Conservation (phyloP, 768 basidiomycete genomes). For the Russula griseocarnosa region DNA sequence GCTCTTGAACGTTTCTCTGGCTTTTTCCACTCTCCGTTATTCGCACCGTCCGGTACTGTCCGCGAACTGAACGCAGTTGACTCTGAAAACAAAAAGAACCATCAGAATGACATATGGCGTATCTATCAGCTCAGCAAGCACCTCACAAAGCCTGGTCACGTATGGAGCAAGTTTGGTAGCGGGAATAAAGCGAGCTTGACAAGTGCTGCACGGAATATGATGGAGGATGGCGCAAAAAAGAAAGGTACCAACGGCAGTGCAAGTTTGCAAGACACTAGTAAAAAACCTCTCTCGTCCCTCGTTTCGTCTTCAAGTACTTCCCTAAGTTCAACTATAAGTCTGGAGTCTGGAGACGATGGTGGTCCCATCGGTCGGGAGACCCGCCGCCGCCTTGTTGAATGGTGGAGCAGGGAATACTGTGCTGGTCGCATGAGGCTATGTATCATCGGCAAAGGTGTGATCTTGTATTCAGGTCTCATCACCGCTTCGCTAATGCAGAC, state of each 20-base stretch:
- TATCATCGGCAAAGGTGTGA: conserved; percentile 70
- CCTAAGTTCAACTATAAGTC: conserved; percentile 45
- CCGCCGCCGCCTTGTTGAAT: conserved; percentile 72
- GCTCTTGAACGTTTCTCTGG: conserved; percentile 74
- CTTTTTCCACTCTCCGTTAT: conserved; percentile 94
- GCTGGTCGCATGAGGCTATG: conserved; percentile 79
- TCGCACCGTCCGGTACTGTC: conserved; percentile 76
- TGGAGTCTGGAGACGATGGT: conserved; percentile 58
- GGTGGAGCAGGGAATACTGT: conserved; percentile 81
- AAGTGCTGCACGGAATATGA: conserved; percentile 54
- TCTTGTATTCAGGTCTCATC: conserved; percentile 4
- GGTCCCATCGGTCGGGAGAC: conserved; percentile 76
- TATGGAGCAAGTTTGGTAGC: conserved; percentile 89
- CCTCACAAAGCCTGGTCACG: conserved; percentile 71
- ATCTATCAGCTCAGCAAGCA: conserved; percentile 92
- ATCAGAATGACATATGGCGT: conserved; percentile 87
- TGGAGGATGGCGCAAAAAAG: conserved; percentile 43
- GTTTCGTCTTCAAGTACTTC: conserved; percentile 56
- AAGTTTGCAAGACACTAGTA: conserved; percentile 31
- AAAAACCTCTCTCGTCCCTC: conserved; percentile 41
- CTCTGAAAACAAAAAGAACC: conserved; percentile 96
- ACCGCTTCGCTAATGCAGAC: conserved; percentile 5
- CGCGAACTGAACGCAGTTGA: conserved; percentile 95
- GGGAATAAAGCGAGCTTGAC: conserved; percentile 76
- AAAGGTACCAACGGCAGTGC: conserved; percentile 33